These are phyloP conservation scores for Elongisporangium anandrum DNA, from an alignment of 352 stramenopile species.

Conservation along the genomic window DNA sequence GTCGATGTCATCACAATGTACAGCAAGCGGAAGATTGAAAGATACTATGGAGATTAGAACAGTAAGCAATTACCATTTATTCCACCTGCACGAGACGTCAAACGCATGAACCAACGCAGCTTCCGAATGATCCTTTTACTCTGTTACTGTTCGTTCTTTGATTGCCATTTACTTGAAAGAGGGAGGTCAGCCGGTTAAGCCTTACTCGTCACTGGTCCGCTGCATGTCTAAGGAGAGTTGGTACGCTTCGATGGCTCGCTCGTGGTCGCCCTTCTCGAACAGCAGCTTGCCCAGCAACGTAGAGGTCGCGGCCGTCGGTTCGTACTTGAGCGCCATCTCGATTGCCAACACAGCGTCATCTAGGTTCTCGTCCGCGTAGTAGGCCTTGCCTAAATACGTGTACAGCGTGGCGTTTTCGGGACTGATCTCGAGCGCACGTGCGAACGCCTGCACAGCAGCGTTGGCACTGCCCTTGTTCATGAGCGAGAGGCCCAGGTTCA, in stretches of 20 bases:
- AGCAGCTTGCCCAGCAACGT: slow-evolving; percentile 84
- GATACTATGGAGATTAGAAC: no score
- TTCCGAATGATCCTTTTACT: no score
- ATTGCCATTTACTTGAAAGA: no score
- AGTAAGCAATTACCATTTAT: no score
- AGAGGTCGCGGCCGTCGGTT: slow-evolving; percentile 78
- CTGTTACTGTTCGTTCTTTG: no score
- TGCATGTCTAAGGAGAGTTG: slow-evolving; percentile 80
- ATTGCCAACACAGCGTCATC: slow-evolving; percentile 70
- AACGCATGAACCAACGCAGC: no score
- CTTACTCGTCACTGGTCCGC: slow-evolving; percentile 6
- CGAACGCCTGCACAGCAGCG: slow-evolving; percentile 76
- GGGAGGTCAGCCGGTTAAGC: no score
- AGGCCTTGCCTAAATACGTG: slow-evolving; percentile 73
- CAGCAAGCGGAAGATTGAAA: no score
- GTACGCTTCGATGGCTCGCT: slow-evolving; percentile 83
- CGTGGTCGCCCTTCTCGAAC: slow-evolving; percentile 85
- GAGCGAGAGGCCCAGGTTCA: slow-evolving; percentile 78
- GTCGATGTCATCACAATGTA: no score
- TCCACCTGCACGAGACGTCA: no score
- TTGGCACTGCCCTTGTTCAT: slow-evolving; percentile 77
- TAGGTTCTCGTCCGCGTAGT: slow-evolving; percentile 82
- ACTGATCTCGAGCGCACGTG: slow-evolving; percentile 79
- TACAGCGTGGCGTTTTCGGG: slow-evolving; percentile 68
- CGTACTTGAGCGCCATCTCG: slow-evolving; percentile 55